Percentiles rank a stretch among this genome's conserved stretches.
Evolutionary conservation across 1,284 basidiomycete genomes (phyloP).

Genomic region (Limonomyces culmigenus): DNA sequence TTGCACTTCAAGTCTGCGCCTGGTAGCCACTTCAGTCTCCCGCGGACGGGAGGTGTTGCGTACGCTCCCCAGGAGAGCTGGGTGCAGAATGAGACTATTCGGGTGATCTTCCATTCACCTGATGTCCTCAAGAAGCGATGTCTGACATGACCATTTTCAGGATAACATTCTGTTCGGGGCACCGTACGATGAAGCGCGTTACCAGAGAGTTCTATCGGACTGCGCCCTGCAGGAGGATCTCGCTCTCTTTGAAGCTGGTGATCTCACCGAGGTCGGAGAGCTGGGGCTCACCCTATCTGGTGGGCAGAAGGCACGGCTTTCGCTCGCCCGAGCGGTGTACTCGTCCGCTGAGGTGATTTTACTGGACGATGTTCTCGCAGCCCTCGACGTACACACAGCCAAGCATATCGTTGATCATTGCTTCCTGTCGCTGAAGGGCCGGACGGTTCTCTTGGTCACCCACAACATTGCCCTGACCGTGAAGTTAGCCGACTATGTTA

Average conservation of each 20-base stretch:
- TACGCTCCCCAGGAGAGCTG: slow-evolving; percentile 69
- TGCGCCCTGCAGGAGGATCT: slow-evolving; percentile 51
- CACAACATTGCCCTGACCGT: slow-evolving; percentile 57
- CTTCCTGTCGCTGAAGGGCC: slow-evolving; percentile 43
- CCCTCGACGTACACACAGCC: slow-evolving; percentile 48
- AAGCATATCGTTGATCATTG: slow-evolving; percentile 66
- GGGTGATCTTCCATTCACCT: slow-evolving; percentile 25
- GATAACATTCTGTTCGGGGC: no score
- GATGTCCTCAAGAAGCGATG: no score
- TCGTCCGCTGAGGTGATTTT: slow-evolving; percentile 43
- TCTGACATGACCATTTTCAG: no score
- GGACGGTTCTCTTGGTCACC: slow-evolving; percentile 62
- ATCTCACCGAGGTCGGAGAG: slow-evolving; percentile 56
- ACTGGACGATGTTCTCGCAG: slow-evolving; percentile 44
- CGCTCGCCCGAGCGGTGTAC: slow-evolving; percentile 58
- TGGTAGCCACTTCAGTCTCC: slow-evolving; percentile 48
- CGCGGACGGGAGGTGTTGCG: slow-evolving; percentile 47
- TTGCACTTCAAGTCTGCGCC: slow-evolving; percentile 39
- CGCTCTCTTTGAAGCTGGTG: slow-evolving; percentile 52
- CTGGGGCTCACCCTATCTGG: slow-evolving; percentile 51
- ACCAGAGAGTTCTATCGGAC: slow-evolving; percentile 34
- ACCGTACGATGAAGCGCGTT: slow-evolving; percentile 8
- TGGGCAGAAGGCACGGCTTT: slow-evolving; percentile 68
- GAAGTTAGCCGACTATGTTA: slow-evolving; percentile 45
- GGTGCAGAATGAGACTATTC: slow-evolving; percentile 41